Evolutionary conservation across 768 basidiomycete species (phyloP).

Genomic region (Termitomyces sp.): DNA sequence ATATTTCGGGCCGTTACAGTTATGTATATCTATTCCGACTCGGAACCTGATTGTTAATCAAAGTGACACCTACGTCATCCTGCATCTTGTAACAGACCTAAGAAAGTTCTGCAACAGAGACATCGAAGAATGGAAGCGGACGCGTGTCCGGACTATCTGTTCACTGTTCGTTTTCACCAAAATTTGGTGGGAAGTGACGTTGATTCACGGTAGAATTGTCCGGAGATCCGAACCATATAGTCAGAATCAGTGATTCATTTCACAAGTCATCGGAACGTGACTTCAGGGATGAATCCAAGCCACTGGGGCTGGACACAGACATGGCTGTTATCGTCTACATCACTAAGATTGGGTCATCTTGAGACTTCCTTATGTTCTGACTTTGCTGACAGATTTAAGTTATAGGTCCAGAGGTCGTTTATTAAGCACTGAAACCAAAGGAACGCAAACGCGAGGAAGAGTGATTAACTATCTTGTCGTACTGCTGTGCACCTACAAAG

Average conservation of each 20-base stretch:
- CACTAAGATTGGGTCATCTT: too few species aligned
- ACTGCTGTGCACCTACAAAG: background rate
- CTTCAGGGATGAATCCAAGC: background rate
- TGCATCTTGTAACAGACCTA: background rate
- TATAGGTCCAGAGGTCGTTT: background rate
- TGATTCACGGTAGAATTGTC: background rate
- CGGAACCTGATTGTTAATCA: background rate
- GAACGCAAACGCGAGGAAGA: background rate
- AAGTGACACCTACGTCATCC: background rate
- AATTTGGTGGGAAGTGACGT: background rate
- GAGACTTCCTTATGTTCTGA: background rate
- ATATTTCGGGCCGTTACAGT: background rate
- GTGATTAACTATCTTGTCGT: background rate
- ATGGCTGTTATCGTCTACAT: background rate
- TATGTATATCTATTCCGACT: background rate
- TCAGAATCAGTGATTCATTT: background rate
- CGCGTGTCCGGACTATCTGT: background rate
- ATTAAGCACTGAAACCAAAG: too few species aligned
- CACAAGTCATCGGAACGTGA: background rate
- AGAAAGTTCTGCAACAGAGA: background rate
- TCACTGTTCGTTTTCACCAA: background rate
- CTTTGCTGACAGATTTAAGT: background rate
- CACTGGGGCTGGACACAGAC: background rate
- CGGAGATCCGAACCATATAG: background rate
- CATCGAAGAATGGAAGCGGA: constrained; percentile 1